phyloP scores from a whole-genome alignment of 1,284 basidiomycete species.

The Malassezia pachydermatis region DNA sequence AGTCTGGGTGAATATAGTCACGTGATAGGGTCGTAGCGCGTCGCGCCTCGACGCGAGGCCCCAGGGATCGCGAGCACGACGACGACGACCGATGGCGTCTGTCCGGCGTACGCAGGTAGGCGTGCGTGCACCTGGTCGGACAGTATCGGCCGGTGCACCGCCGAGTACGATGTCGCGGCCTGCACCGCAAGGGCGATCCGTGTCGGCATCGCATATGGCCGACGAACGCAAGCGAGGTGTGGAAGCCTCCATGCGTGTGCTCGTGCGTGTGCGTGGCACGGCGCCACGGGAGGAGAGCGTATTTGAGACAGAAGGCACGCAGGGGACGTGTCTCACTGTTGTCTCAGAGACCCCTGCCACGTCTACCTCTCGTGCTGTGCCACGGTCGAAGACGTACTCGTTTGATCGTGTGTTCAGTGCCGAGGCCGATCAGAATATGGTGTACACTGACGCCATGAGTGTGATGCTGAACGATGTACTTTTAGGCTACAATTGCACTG shows the following conservation, averaged over 20 bases:
- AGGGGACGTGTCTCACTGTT: slow-evolving; percentile 1
- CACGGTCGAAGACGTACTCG: slow-evolving; percentile 39
- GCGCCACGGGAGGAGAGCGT: slow-evolving; percentile 1
- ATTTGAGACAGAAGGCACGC: slow-evolving; percentile 11
- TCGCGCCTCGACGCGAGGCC: not conserved
- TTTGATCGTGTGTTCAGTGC: slow-evolving; percentile 66
- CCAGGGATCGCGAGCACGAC: not conserved
- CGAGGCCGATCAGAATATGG: slow-evolving; percentile 87
- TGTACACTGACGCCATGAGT: slow-evolving; percentile 85
- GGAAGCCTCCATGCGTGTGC: slow-evolving; percentile 43
- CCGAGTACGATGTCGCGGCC: not conserved
- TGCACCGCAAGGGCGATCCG: not conserved
- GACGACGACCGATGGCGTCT: slow-evolving; percentile 6
- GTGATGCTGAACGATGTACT: slow-evolving; percentile 88
- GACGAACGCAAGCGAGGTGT: slow-evolving; percentile 2
- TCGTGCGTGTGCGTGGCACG: slow-evolving; percentile 33
- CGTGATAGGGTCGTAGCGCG: slow-evolving; percentile 13
- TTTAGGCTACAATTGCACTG: slow-evolving; percentile 90
- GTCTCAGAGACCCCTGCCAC: not conserved
- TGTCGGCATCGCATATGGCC: not conserved
- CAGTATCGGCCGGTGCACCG: slow-evolving; percentile 3
- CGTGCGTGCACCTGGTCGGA: slow-evolving; percentile 10
- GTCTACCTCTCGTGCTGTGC: slow-evolving; percentile 8
- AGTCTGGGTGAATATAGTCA: slow-evolving; percentile 22
- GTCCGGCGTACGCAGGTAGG: slow-evolving; percentile 12